Percentiles rank a stretch among this genome's conserved stretches.
These are phyloP conservation scores for Entonaema liquescens DNA, from an alignment of 495 filamentous ascomycete species.

Conservation along the genomic window DNA sequence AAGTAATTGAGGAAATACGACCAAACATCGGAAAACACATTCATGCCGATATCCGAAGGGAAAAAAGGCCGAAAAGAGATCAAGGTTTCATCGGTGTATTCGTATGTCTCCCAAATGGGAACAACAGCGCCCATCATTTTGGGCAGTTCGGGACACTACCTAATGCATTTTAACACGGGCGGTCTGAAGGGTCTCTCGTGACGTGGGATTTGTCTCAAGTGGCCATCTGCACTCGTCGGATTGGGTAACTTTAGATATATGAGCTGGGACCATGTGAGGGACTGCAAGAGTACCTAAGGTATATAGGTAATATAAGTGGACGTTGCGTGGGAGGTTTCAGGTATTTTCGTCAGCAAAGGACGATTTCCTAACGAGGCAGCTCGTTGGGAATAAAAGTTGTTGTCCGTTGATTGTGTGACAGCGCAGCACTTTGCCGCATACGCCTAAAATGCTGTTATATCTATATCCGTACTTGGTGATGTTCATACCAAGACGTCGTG, in stretches of 20 bases:
- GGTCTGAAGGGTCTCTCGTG: conserved; percentile 2
- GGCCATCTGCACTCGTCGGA: not conserved
- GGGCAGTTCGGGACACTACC: conserved; percentile 7
- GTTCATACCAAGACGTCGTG: not conserved
- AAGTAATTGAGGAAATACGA: not conserved
- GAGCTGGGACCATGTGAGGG: conserved; percentile 1
- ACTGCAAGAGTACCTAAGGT: not conserved
- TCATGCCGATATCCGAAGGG: not conserved
- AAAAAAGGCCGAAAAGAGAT: not conserved
- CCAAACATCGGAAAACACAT: not conserved
- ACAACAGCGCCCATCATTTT: conserved; percentile 13
- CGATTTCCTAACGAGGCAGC: conserved; percentile 28
- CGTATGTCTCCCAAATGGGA: conserved; percentile 4
- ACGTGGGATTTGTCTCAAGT: conserved; percentile 32
- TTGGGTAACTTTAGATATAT: conserved; percentile 4
- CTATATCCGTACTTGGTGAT: not conserved
- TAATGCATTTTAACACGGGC: not conserved
- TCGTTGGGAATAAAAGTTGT: conserved; percentile 1
- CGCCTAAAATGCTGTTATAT: not conserved
- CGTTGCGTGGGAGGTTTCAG: conserved; percentile 21
- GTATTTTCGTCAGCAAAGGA: conserved; percentile 25
- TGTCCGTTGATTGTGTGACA: not conserved
- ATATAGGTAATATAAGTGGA: conserved; percentile 14
- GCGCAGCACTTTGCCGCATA: not conserved
- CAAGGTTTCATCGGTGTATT: not conserved